Evolutionary conservation across 208 protist genomes (phyloP).

Genomic region (Leishmania tropica): DNA sequence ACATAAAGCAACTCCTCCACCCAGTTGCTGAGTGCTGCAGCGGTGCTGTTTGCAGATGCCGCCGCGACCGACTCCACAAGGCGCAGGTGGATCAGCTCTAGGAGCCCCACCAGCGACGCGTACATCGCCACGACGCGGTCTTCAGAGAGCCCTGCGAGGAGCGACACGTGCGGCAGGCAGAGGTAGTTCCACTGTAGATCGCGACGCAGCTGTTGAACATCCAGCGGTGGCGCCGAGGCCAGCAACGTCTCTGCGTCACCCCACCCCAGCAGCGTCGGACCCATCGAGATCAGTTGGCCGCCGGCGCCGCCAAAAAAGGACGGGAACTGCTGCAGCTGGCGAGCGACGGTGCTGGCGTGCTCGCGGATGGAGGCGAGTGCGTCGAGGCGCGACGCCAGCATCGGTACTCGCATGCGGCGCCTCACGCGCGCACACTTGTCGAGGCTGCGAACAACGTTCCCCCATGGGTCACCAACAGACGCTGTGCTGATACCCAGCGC

Average conservation of each 20-base stretch:
- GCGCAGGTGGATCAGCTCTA: conserved; percentile 56
- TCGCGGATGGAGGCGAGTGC: conserved; percentile 77
- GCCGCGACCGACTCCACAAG: background rate
- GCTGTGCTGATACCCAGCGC: conserved; percentile 10
- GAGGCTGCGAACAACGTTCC: conserved; percentile 54
- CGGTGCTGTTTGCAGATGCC: background rate
- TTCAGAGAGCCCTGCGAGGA: conserved; percentile 70
- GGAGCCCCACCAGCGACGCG: conserved; percentile 64
- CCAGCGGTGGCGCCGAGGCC: conserved; percentile 36
- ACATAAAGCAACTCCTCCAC: conserved; percentile 48
- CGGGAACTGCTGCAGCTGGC: conserved; percentile 13
- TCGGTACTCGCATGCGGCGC: conserved; percentile 79
- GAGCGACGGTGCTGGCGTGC: background rate
- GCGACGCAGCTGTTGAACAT: conserved; percentile 41
- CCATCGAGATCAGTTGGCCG: conserved; percentile 8
- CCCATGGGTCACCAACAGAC: conserved; percentile 45
- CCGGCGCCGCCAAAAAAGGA: background rate
- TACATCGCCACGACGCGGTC: conserved; percentile 73
- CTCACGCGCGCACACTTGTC: conserved; percentile 69
- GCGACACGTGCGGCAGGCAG: conserved; percentile 47
- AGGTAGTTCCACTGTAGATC: conserved; percentile 69
- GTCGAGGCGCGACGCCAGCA: conserved; percentile 74
- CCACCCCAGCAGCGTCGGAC: conserved; percentile 52
- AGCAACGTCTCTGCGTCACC: conserved; percentile 66
- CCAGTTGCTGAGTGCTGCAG: conserved; percentile 30